Base-by-base conservation (phyloP, 495 filamentous ascomycete genomes). In the Glutinoglossum americanum region DNA sequence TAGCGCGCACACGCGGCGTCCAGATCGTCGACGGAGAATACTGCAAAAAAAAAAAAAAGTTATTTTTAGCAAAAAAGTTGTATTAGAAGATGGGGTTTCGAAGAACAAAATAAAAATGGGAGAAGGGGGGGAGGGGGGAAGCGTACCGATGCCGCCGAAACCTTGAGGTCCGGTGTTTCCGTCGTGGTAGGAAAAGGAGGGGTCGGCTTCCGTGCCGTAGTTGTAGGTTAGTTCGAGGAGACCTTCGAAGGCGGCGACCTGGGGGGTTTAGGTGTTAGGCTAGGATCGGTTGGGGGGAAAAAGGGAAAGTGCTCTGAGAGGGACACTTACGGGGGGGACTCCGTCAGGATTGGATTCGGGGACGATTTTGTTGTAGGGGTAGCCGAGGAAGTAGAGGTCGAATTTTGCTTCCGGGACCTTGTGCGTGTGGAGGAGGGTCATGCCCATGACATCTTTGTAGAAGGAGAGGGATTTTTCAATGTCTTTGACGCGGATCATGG, bases 401-500 rank as follows among this genome's bases (percentile, higher is more conserved):
- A 94, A 97, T 10, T 76, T 77, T 17, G 77, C 79, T 23, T 80
- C 80, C 33, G 75, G 69, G 63, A 78, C 80, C 70, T 94, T 87
- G 19, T 64, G 66, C 10, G 82, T 88, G 56, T 84, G 79, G 60
- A 89, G 69, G 35, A 94, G 72, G 5, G 73, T 75, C 90, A 96
- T 94, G 51, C 92, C 92, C 68, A 96, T 71, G 5, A 84, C 80
- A 28, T 94, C 87, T 65, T 88, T 77, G 72, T 98, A 98, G 70
- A 93, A 98, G 61, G 83, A 81, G 49, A 96, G 69, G 13, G 83
- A 88, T 62, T 78, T 79, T 65, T 94, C 84, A 35, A 79, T 74
- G 64, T 90, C 84, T 73, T 96, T 98, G 67, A 96, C 83, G 27
- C 92, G 84, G 61, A 98, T 80, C 92, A 96, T 97, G 59, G 89